A percentile compares a stretch with the other conserved stretches of the same genome.
Conservation (phyloP, 257 asterid genomes). For the Parsonsia alboflavescens region DNA sequence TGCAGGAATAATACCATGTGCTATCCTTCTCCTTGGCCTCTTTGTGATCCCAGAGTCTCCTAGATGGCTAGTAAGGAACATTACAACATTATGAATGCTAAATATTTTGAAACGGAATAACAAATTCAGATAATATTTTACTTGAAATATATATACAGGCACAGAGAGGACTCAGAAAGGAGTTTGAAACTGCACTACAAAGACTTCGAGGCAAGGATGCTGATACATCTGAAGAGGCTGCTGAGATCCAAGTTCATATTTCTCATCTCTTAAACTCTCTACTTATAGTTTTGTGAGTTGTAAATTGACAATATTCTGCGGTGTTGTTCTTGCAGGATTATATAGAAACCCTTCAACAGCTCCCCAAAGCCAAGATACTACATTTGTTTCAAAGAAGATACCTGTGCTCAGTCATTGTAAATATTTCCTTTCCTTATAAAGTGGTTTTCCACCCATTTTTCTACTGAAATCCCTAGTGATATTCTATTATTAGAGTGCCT, state of each 20-base stretch:
- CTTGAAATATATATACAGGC: conserved; percentile 39
- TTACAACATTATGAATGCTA: no score
- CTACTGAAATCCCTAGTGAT: neutral
- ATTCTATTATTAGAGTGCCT: neutral
- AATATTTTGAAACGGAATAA: neutral
- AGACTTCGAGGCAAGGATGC: conserved; percentile 64
- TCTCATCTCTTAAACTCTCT: conserved; percentile 8
- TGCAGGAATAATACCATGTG: conserved; percentile 81
- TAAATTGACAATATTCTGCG: neutral
- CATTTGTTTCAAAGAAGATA: conserved; percentile 79
- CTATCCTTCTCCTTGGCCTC: conserved; percentile 60
- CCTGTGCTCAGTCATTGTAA: conserved; percentile 63
- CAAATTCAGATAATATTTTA: neutral
- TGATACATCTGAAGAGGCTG: conserved; percentile 69
- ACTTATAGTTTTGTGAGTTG: neutral
- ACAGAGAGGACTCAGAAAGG: conserved; percentile 53
- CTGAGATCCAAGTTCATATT: conserved; percentile 63
- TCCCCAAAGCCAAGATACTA: conserved; percentile 64
- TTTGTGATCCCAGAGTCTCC: conserved; percentile 83
- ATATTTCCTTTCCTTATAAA: conserved; percentile 1
- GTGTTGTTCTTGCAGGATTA: conserved; percentile 51
- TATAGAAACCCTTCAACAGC: conserved; percentile 69
- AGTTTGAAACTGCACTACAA: conserved; percentile 66
- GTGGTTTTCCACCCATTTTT: neutral
- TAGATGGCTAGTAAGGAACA: conserved; percentile 74